Evolutionary conservation across 2,329 filamentous ascomycete genomes (phyloP).

Genomic region (Colletotrichum sp.): DNA sequence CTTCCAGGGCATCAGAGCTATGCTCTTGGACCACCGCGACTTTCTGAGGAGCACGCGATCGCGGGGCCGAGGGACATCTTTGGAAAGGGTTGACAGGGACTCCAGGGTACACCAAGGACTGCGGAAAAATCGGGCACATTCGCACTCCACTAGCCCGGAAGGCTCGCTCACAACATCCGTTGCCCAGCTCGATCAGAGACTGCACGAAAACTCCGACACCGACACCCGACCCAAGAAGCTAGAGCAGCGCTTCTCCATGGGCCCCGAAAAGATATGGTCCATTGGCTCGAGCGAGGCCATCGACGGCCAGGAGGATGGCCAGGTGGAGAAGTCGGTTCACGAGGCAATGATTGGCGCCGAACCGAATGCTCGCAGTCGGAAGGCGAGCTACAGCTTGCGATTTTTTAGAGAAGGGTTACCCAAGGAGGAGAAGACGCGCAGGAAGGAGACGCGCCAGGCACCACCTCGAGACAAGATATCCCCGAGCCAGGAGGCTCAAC

Average conservation of each 20-base stretch:
- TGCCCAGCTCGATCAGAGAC: constrained; percentile 13
- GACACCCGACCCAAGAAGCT: constrained; percentile 40
- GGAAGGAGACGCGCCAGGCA: constrained; percentile 48
- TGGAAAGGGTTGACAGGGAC: constrained; percentile 40
- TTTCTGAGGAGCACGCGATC: constrained; percentile 30
- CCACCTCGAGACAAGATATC: constrained; percentile 45
- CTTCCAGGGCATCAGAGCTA: constrained; percentile 38
- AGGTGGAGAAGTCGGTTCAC: constrained; percentile 69
- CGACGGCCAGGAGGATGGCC: constrained; percentile 52
- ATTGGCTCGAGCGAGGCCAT: constrained; percentile 58
- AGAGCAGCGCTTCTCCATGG: constrained; percentile 48
- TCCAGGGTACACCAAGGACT: constrained; percentile 25
- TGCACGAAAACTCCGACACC: constrained; percentile 22
- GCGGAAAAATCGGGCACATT: constrained; percentile 22
- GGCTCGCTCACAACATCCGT: constrained; percentile 26
- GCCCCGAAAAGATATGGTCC: constrained; percentile 67
- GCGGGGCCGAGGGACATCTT: constrained; percentile 28
- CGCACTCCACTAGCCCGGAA: constrained; percentile 28
- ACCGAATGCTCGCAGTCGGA: constrained; percentile 68
- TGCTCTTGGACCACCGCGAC: constrained; percentile 39
- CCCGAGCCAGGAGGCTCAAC: constrained; percentile 35
- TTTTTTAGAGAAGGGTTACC: constrained; percentile 72
- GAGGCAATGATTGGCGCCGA: constrained; percentile 67
- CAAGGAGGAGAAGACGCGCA: constrained; percentile 60
- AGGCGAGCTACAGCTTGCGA: constrained; percentile 69